Evolutionary conservation across 2,329 filamentous ascomycete genomes (phyloP), one percentile per base, ranked within the genome.

Genomic region (Fusarium abutilonis): DNA sequence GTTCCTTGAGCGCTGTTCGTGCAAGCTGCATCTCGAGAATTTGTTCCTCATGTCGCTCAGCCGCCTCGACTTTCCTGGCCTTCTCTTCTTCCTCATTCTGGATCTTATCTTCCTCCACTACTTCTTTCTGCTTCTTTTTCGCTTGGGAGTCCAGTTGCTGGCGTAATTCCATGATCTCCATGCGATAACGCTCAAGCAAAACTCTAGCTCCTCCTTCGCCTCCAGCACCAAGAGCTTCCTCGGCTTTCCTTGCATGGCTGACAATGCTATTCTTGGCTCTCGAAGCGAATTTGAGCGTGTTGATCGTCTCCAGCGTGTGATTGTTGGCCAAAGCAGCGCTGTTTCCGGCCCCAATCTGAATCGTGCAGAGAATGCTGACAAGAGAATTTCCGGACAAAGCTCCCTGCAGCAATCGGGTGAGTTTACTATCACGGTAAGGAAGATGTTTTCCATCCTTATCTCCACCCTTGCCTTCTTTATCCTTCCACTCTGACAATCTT

Each of bases 21-120:
- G 95, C 95, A 42, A 99, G 84, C 74, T 99, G 95, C 91, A 99
- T 98, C 77, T 99, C 95, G 51, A 99, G 83, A 85, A 99, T 94
- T 76, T 99, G 95, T 78, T 98, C 95, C 73, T 97, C 93, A 68
- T 97, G 95, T 35, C 93, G 87, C 66, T 92, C 86, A 66, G 93
- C 89, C 8, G 91, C 90, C 76, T 97, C 92, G 68, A 89, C 86
- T 74, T 95, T 89, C 15, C 88, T 83, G 36, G 82, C 87, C 66
- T 88, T 85, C 70, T 95, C 91, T 66, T 91, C 87, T 70, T 91
- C 86, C 44, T 88, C 86, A 57, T 89, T 84, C 46, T 84, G 86
- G 21, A 80, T 77, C 53, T 82, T 83, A 49, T 89, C 86, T 40
- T 87, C 86, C 35, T 89, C 89, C 9, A 52, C 59, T 42, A 85